Base-by-base conservation (phyloP, 2,329 filamentous ascomycete species). In the Hypomyces perniciosus region DNA sequence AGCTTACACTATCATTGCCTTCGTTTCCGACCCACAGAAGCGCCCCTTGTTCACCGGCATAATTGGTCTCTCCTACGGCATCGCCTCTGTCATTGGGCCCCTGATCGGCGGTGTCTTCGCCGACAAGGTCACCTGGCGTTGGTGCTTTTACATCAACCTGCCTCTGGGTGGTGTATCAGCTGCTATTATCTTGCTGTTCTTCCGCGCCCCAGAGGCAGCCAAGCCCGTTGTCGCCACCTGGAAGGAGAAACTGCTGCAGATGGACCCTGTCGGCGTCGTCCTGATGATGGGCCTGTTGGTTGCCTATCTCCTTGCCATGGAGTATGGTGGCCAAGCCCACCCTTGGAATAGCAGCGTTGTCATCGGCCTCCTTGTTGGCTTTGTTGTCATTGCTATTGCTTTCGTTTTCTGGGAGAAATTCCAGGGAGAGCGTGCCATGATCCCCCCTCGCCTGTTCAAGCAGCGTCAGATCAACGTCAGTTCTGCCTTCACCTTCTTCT, bases 231-330 rank as follows among this genome's bases (percentile, higher is more conserved):
- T 61, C 49, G 59, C 65, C 5, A 52, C 62, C 0, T 50, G 68
- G 9, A 64, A 58, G 7, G 67, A 73, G 54, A 72, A 72, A 56
- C 43, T 72, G 26, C 55, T 68, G 1, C 70, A 74, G 45, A 67
- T 68, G 9, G 66, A 68, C 44, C 54, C 62, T 2, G 45, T 62
- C n/a, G 65, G 65, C 7, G 63, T 61, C 44, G 38, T 55, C 9
- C 46, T 61, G 27, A 59, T 67, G 43, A 56, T 61, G 26, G 56
- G 54, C 2, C 58, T 68, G 1, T 68, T 72, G 10, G 59, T 73
- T 29, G 73, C 71, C 57, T 66, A 77, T 6, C 57, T 78, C 2
- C 60, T 78, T 9, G 75, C 73, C 5, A 59, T 79, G 6, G 68
- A 76, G 54, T 76, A 68, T 65, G 70, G 68, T 29, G 70, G 69